Evolutionary conservation across 2,329 filamentous ascomycete genomes (phyloP).

Genomic region (Monosporascus sp.): DNA sequence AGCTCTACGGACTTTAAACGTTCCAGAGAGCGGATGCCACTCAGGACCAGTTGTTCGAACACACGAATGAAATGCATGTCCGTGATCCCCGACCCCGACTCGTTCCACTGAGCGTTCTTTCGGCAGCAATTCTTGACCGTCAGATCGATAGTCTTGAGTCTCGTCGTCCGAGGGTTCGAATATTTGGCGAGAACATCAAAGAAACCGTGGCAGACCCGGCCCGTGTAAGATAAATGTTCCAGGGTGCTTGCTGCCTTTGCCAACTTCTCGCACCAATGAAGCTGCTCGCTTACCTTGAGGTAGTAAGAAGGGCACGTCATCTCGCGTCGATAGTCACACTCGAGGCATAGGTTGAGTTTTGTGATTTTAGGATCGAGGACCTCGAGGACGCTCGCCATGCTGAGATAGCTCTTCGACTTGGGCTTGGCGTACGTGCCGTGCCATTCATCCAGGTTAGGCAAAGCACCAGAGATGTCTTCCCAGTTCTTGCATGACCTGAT

Average conservation of each 20-base stretch:
- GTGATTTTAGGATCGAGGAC: constrained; percentile 53
- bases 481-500: constrained; percentile 63
- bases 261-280: constrained; percentile 62
- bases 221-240: constrained; percentile 67
- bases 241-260: constrained; percentile 56
- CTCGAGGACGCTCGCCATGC: constrained; percentile 60
- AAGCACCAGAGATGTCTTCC: constrained; percentile 51
- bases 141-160: constrained; percentile 63
- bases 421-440: constrained; percentile 65
- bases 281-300: constrained; percentile 51
- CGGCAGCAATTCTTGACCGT: constrained; percentile 73
- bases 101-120: constrained; percentile 48
- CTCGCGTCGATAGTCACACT: constrained; percentile 67
- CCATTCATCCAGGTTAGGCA: constrained; percentile 63
- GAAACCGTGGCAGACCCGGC: constrained; percentile 64
- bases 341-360: constrained; percentile 63
- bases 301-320: constrained; percentile 56
- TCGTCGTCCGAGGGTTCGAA: constrained; percentile 42
- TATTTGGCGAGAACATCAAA: constrained; percentile 55
- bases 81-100: constrained; percentile 64
- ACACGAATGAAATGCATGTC: constrained; percentile 67
- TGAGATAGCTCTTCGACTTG: constrained; percentile 69
- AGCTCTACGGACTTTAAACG: constrained; percentile 56
- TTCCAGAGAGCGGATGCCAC: constrained; percentile 56
- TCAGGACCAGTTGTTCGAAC: constrained; percentile 64